phyloP scores from a whole-genome alignment of 1,284 basidiomycete genomes.

The Somion occarium region DNA sequence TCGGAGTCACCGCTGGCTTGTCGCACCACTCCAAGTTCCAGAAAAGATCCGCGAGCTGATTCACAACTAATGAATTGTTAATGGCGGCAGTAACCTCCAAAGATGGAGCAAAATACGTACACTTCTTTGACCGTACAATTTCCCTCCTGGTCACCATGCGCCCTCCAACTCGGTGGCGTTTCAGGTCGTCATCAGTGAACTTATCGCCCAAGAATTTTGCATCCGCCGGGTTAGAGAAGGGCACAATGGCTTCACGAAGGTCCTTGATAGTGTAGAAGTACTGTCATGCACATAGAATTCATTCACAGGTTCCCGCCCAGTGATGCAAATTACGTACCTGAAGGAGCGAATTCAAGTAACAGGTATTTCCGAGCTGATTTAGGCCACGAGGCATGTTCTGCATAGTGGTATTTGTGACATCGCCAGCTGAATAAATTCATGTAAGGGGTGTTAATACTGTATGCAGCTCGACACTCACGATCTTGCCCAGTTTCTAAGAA shows the following conservation, averaged over 20 bases:
- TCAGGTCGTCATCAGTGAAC: slow-evolving; percentile 73
- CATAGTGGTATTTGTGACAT: slow-evolving; percentile 43
- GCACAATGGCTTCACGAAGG: slow-evolving; percentile 70
- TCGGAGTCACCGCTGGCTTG: slow-evolving; percentile 71
- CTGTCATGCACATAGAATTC: slow-evolving; percentile 33
- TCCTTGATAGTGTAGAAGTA: slow-evolving; percentile 96
- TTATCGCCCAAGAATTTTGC: slow-evolving; percentile 58
- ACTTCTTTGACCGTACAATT: slow-evolving; percentile 79
- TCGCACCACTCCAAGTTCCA: slow-evolving; percentile 69
- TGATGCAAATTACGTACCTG: slow-evolving; percentile 42
- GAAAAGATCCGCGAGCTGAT: slow-evolving; percentile 76
- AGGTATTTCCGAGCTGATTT: slow-evolving; percentile 92
- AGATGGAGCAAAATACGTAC: slow-evolving; percentile 38
- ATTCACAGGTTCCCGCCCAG: background rate
- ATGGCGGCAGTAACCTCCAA: background rate
- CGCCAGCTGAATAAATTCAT: slow-evolving; percentile 47
- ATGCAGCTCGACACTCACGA: slow-evolving; percentile 49
- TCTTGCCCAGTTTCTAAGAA: slow-evolving; percentile 65
- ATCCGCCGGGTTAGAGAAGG: slow-evolving; percentile 48
- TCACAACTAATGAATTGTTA: slow-evolving; percentile 55
- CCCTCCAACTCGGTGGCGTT: slow-evolving; percentile 82
- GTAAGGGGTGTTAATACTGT: too few species aligned
- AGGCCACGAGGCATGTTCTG: slow-evolving; percentile 79
- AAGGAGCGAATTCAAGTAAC: slow-evolving; percentile 85
- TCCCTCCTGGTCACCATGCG: slow-evolving; percentile 77